Conservation (phyloP, 176 grass and related monocot genomes). For the Aechmea fasciata region DNA sequence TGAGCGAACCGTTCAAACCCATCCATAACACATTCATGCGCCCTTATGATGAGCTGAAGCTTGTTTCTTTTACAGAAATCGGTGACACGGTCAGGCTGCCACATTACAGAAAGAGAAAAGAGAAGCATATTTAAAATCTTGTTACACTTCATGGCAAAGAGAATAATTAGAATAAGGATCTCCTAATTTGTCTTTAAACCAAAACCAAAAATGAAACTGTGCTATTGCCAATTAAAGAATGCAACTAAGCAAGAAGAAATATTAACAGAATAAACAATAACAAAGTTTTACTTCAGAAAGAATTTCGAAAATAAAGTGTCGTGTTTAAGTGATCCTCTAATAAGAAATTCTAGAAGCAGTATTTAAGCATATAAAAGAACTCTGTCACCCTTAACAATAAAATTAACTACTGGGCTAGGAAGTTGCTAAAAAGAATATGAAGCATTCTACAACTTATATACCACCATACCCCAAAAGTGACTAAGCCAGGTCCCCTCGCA, state of each 20-base stretch:
- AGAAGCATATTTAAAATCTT: not conserved
- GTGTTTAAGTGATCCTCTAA: too few relatives aligned
- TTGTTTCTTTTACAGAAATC: slow-evolving; percentile 97
- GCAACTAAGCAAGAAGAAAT: not conserved
- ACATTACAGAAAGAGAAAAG: not conserved
- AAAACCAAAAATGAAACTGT: too few relatives aligned
- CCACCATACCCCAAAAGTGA: slow-evolving; percentile 81
- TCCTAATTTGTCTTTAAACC: too few relatives aligned
- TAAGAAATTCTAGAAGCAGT: too few relatives aligned
- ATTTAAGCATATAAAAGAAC: too few relatives aligned
- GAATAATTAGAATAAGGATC: not conserved
- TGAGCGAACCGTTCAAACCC: slow-evolving; percentile 96
- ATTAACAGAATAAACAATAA: not conserved
- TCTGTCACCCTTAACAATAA: not conserved
- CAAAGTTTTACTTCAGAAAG: too few relatives aligned
- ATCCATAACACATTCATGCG: slow-evolving; percentile 99
- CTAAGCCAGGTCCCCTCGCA: slow-evolving; percentile 93
- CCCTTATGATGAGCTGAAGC: slow-evolving; percentile 90
- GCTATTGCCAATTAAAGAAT: too few relatives aligned
- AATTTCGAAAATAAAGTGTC: too few relatives aligned
- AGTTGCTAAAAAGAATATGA: slow-evolving; percentile 4
- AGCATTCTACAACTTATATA: slow-evolving; percentile 1
- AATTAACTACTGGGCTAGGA: slow-evolving; percentile 10
- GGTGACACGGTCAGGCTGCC: slow-evolving; percentile 82
- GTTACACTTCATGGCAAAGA: not conserved